Conservation (phyloP, 2,329 filamentous ascomycete species). For the Leptographium procerum region DNA sequence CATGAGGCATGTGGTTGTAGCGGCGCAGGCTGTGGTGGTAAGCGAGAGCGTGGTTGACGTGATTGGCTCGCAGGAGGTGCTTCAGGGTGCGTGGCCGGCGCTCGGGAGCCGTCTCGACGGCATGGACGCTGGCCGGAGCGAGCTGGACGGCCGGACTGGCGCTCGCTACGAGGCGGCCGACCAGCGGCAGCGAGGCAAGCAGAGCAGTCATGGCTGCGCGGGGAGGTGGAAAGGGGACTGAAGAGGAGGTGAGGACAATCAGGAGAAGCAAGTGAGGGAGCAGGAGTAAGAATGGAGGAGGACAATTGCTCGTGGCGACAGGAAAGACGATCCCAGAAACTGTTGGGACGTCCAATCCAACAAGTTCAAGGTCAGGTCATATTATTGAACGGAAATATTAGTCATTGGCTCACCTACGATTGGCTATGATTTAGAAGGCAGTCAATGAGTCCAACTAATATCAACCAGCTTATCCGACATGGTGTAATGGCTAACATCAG, state of each 20-base stretch:
- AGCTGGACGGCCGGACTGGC: conserved; percentile 37
- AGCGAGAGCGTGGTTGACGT: conserved; percentile 77
- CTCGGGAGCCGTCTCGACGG: conserved; percentile 69
- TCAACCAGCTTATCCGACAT: neutral
- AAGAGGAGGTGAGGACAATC: neutral
- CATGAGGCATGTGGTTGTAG: conserved; percentile 76
- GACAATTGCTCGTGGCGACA: too few species aligned
- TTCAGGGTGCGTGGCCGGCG: conserved; percentile 75
- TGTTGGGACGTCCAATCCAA: neutral
- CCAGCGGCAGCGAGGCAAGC: conserved; percentile 16
- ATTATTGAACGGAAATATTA: neutral
- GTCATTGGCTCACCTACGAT: neutral
- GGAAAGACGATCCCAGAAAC: neutral
- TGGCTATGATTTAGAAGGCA: neutral
- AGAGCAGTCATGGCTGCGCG: neutral
- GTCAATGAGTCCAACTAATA: neutral
- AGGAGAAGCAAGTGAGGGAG: neutral
- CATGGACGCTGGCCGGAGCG: conserved; percentile 59
- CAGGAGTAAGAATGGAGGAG: too few species aligned
- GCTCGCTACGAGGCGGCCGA: conserved; percentile 17
- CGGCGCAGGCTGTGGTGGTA: conserved; percentile 58
- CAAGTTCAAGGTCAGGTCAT: neutral
- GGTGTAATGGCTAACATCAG: neutral
- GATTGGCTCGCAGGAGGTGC: conserved; percentile 83
- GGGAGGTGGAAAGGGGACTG: too few species aligned